phyloP scores from a whole-genome alignment of 1,284 basidiomycete species.

The Anthracocystis setariae region DNA sequence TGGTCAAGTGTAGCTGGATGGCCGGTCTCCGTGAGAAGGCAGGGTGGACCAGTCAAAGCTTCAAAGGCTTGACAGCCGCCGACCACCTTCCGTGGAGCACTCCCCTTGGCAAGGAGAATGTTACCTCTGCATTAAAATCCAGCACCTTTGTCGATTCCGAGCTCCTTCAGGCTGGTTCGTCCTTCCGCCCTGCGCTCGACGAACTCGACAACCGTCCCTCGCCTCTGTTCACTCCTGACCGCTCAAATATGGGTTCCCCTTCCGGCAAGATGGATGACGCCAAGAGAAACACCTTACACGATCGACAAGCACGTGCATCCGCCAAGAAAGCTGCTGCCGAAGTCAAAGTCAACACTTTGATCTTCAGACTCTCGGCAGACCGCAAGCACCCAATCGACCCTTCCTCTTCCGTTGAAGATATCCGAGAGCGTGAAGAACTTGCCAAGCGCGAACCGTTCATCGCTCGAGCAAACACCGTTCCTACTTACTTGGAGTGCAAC shows the following conservation, averaged over 20 bases:
- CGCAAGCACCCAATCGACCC: conserved; percentile 44
- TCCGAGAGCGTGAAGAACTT: conserved; percentile 32
- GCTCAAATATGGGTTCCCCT: conserved; percentile 24
- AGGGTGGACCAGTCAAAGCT: conserved; percentile 42
- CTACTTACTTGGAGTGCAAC: conserved; percentile 84
- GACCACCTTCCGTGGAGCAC: conserved; percentile 22
- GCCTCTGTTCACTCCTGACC: conserved; percentile 37
- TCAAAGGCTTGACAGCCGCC: conserved; percentile 6
- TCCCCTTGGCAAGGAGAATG: conserved; percentile 15
- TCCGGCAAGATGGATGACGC: conserved; percentile 9
- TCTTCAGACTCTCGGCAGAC: conserved; percentile 38
- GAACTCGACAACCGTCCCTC: conserved; percentile 27
- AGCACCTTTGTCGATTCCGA: conserved; percentile 42
- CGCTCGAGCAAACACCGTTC: conserved; percentile 83
- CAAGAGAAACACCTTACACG: conserved; percentile 3
- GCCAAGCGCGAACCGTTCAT: conserved; percentile 72
- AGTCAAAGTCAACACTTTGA: conserved; percentile 33
- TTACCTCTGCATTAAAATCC: conserved; percentile 16
- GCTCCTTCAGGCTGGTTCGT: conserved; percentile 32
- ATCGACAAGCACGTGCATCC: conserved; percentile 10
- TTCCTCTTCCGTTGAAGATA: conserved; percentile 27
- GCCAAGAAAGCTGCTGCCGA: conserved; percentile 31
- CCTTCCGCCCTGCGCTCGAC: conserved; percentile 17
- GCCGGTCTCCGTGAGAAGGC: conserved; percentile 58
- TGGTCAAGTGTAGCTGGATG: conserved; percentile 64